These are phyloP conservation scores for Zasmidium angulare DNA, from an alignment of 2,329 filamentous ascomycete genomes.

Conservation along the genomic window DNA sequence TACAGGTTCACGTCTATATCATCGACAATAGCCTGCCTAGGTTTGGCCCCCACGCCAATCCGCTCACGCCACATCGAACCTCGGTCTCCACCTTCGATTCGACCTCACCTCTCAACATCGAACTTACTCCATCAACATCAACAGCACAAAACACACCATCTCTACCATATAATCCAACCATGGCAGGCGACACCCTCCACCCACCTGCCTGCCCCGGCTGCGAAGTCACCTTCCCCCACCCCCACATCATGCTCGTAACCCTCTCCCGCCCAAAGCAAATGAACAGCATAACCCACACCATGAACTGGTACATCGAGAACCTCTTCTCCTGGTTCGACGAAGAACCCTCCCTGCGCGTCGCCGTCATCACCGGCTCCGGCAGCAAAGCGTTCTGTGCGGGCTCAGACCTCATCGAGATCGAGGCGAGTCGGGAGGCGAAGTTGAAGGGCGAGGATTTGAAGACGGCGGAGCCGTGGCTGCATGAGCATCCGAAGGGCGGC, in stretches of 20 bases:
- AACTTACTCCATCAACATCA: background rate
- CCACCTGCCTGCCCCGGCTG: conserved; percentile 20
- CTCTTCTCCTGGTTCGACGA: conserved; percentile 56
- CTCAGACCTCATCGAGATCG: conserved; percentile 54
- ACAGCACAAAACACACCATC: background rate
- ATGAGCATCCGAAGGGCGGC: conserved; percentile 38
- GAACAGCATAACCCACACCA: conserved; percentile 45
- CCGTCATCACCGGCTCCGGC: conserved; percentile 52
- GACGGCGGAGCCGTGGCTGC: conserved; percentile 16
- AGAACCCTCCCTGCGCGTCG: conserved; percentile 26
- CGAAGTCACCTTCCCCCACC: conserved; percentile 45
- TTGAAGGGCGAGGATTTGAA: conserved; percentile 14
- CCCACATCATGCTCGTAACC: conserved; percentile 51
- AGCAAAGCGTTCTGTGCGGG: conserved; percentile 56
- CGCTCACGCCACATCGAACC: too few species aligned
- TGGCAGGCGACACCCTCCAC: conserved; percentile 21
- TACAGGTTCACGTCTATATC: too few species aligned
- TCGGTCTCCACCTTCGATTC: too few species aligned
- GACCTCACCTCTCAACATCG: too few species aligned
- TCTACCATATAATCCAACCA: background rate
- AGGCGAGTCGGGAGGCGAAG: conserved; percentile 14
- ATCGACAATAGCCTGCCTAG: too few species aligned
- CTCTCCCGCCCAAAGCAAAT: conserved; percentile 50
- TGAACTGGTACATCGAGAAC: conserved; percentile 49
- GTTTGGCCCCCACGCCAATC: too few species aligned